Evolutionary conservation across 768 basidiomycete species (phyloP), one percentile per base, ranked within the genome.

Genomic region (Rhizopogon vulgaris): DNA sequence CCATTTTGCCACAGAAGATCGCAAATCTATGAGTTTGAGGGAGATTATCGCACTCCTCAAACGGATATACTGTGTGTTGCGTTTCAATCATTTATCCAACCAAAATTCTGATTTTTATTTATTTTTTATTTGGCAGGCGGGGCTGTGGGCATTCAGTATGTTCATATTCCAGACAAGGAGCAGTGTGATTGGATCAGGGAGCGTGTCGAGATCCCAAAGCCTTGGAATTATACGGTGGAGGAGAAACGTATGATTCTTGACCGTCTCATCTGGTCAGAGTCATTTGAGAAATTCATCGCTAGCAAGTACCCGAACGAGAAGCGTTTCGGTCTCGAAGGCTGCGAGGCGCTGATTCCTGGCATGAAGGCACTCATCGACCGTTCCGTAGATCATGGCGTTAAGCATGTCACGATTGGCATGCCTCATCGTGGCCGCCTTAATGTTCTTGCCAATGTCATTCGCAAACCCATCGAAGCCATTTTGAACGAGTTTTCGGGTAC

Each of bases 281-380:
- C 90, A 4, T 98, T 98, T 64, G 96, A 99, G 70, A 94, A 94
- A 64, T 99, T 97, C 79, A 94, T 99, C 57, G 88, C 94, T 18
- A 90, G 84, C 78, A 99, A 98, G 70, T 96, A 91, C 73, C 96
- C 96, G 60, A 99, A 97, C 73, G 96, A 99, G 77, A 99, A 99
- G 73, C 88, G 96, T 42, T 99, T 99, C 71, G 96, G 96, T 69
- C 81, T 99, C 39, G 96, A 99, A 71, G 96, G 96, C 51, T 96
- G 94, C 70, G 96, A 99, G 72, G 82, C 92, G 27, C 85, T 99
- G 59, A 88, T 98, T 61, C 96, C 96, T 27, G 96, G 96, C 49
- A 99, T 99, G 96, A 99, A 99, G 74, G 96, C 95, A 1, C 84
- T 99, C 65, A 96, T 99, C 56, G 96, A 99, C 69, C 87, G 94